These are phyloP conservation scores for Kodamaea ohmeri DNA, from an alignment of 1,139 yeast species.

Conservation along the genomic window DNA sequence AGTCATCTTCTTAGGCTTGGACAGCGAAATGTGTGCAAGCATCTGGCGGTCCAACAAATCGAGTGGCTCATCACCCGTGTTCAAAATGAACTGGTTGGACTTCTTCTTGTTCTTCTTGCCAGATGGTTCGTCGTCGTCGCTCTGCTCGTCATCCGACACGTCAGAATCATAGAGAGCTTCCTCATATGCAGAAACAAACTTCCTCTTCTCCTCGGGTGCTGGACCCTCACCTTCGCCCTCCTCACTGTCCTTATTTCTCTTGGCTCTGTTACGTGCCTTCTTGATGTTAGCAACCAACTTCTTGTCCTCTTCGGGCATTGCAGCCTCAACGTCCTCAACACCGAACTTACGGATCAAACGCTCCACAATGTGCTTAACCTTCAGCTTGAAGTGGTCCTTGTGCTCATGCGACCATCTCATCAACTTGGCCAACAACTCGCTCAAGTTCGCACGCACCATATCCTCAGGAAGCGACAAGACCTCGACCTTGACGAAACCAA, in stretches of 20 bases:
- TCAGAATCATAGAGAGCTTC: slow-evolving; percentile 70
- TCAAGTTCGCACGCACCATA: slow-evolving; percentile 63
- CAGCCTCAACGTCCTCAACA: slow-evolving; percentile 68
- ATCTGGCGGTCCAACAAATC: slow-evolving; percentile 86
- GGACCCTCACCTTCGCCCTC: slow-evolving; percentile 37
- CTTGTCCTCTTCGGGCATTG: slow-evolving; percentile 84
- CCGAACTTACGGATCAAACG: slow-evolving; percentile 89
- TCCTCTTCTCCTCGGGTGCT: slow-evolving; percentile 32
- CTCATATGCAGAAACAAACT: slow-evolving; percentile 80
- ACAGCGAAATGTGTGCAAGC: slow-evolving; percentile 81
- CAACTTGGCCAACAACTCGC: slow-evolving; percentile 63
- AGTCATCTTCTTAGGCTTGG: slow-evolving; percentile 64
- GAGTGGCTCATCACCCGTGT: slow-evolving; percentile 73
- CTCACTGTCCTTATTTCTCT: slow-evolving; percentile 56
- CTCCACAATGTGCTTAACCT: slow-evolving; percentile 89
- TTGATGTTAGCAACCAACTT: slow-evolving; percentile 81
- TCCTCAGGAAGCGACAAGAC: slow-evolving; percentile 83
- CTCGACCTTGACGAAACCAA: slow-evolving; percentile 92
- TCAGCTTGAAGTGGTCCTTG: slow-evolving; percentile 88
- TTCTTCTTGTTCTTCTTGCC: slow-evolving; percentile 31
- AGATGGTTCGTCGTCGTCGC: slow-evolving; percentile 28
- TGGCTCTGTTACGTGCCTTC: slow-evolving; percentile 80
- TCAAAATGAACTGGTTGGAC: slow-evolving; percentile 61
- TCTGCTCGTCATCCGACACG: slow-evolving; percentile 44
- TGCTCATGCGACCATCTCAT: slow-evolving; percentile 96